Percentiles rank a stretch among this genome's conserved stretches.
Evolutionary conservation across 2,329 filamentous ascomycete genomes (phyloP).

Genomic region (Phialemonium atrogriseum): DNA sequence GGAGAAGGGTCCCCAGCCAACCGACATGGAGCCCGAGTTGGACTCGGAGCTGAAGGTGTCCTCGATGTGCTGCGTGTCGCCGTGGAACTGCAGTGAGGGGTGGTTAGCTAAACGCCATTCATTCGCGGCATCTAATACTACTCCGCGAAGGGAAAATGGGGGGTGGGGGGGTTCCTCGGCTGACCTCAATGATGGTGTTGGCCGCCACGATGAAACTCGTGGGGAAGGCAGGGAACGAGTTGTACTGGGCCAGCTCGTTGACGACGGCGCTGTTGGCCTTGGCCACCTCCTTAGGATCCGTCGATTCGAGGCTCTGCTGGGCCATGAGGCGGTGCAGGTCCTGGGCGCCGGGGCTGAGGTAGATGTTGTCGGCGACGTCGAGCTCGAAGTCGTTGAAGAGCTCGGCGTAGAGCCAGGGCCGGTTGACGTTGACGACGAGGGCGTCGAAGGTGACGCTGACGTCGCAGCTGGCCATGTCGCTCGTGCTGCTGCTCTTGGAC

Average conservation of each 20-base stretch:
- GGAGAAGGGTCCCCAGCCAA: conserved; percentile 1
- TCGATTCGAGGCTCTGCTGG: too few relatives aligned
- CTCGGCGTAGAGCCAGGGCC: conserved; percentile 5
- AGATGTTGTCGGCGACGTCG: conserved; percentile 1
- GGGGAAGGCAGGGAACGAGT: too few relatives aligned
- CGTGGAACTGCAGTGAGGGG: too few relatives aligned
- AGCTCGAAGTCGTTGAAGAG: conserved; percentile 5
- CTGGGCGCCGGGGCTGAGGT: not conserved
- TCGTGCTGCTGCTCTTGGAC: not conserved
- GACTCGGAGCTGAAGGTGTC: conserved; percentile 1
- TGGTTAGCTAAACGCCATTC: too few relatives aligned
- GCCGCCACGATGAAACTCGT: not conserved
- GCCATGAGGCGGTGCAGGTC: not conserved
- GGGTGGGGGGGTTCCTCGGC: too few relatives aligned
- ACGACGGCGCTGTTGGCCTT: too few relatives aligned
- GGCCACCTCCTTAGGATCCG: too few relatives aligned
- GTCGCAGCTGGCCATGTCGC: conserved; percentile 2
- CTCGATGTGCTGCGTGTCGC: conserved; percentile 2
- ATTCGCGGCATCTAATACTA: too few relatives aligned
- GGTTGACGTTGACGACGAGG: conserved; percentile 3
- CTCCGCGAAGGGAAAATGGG: too few relatives aligned
- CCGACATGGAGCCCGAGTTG: not conserved
- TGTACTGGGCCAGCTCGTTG: too few relatives aligned
- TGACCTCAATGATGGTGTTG: conserved; percentile 1
- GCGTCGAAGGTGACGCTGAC: conserved; percentile 2